Evolutionary conservation across 163 green algal genomes (phyloP), one percentile per base, ranked within the genome.

Genomic region (Scenedesmus sp.): DNA sequence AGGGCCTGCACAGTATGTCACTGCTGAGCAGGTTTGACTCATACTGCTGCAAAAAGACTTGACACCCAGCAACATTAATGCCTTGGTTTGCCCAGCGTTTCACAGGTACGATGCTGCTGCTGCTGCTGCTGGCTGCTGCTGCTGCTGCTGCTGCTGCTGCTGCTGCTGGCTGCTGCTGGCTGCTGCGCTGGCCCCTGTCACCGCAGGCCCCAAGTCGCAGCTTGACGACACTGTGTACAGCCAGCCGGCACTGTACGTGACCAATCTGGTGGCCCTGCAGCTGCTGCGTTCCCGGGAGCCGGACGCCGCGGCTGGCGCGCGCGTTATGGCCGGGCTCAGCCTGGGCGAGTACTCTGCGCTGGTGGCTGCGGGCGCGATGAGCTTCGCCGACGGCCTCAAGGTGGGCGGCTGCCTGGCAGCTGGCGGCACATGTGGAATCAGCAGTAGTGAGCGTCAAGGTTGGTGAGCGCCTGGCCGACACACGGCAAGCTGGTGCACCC

Each of bases 311-410:
- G 15, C 12, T 16, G 56, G 40, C 18, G 40, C 59, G 15, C 24
- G 61, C 20, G 96, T 93, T 9, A 93, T 92, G 30, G 98, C 98
- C 13, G 98, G 98, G 0, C 97, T 99, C 44, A 97, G 94, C 70
- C 94, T 99, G 68, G 98, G 98, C 5, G 98, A 99, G 95, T 99
- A 99, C 95, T 96, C 93, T 53, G 98, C 98, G 1, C 96, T 99
- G 51, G 97, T 98, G 80, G 98, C 97, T 93, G 96, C 96, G 1
- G 98, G 97, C 3, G 97, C 95, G 0, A 93, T 99, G 56, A 96
- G 84, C 86, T 99, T 99, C 83, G 96, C 98, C 92, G 98, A 99
- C 82, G 98, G 95, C 3, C 92, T 99, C 30, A 95, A 96, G 93
- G 94, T 95, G 51, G 46, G 90, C 16, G 15, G 26, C 35, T 61